These are phyloP conservation scores for Arxiozyma bovina DNA, from an alignment of 1,139 yeast genomes.

Conservation along the genomic window DNA sequence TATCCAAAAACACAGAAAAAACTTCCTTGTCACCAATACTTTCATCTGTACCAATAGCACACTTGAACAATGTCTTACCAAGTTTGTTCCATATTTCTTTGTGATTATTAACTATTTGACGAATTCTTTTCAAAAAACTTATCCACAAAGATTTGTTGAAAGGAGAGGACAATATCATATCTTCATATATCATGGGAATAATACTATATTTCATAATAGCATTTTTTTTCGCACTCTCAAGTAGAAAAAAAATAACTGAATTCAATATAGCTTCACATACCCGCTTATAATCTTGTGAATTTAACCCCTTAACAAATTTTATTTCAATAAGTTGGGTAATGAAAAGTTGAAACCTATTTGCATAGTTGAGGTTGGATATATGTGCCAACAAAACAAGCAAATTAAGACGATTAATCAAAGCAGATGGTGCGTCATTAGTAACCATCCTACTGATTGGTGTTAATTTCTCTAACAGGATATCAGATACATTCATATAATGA, in stretches of 20 bases:
- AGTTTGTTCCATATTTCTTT: not conserved
- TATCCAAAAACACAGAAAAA: not conserved
- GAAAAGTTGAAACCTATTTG: conserved; percentile 20
- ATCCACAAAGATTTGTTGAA: not conserved
- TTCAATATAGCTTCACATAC: not conserved
- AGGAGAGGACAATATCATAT: not conserved
- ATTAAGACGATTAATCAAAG: conserved; percentile 24
- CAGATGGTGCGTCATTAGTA: conserved; percentile 12
- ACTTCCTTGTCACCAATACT: not conserved
- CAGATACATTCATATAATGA: conserved; percentile 9
- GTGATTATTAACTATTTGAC: not conserved
- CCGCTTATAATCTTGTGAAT: not conserved
- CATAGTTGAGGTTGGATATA: conserved; percentile 18
- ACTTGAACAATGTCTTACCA: not conserved
- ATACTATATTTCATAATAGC: not conserved
- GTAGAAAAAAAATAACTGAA: conserved; percentile 3
- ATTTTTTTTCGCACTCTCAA: conserved; percentile 4
- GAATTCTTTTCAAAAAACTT: not conserved
- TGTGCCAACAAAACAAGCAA: conserved; percentile 20
- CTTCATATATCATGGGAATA: not conserved
- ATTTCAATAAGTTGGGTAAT: conserved; percentile 12
- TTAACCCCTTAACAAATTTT: conserved; percentile 2
- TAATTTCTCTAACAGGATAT: conserved; percentile 20
- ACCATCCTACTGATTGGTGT: conserved; percentile 26
- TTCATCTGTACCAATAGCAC: not conserved